phyloP scores from a whole-genome alignment of 2,329 filamentous ascomycete species.

The Ophiostoma sp. region DNA sequence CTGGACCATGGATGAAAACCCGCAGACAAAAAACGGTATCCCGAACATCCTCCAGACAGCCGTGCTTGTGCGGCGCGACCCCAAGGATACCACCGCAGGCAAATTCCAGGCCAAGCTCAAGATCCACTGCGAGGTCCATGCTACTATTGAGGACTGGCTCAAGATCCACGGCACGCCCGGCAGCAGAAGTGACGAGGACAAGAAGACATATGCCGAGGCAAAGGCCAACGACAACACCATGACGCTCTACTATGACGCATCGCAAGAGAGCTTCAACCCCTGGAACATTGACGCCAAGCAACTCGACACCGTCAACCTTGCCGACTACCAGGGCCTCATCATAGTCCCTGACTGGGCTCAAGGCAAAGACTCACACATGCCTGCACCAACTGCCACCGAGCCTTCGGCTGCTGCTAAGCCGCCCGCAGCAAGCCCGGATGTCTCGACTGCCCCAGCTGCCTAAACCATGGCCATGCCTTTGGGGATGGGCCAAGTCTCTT shows the following conservation, averaged over 20 bases:
- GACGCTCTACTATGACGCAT: conserved; percentile 5
- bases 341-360: background rate
- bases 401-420: background rate
- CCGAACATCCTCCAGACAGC: conserved; percentile 16
- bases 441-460: background rate
- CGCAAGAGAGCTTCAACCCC: conserved; percentile 7
- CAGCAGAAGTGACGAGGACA: background rate
- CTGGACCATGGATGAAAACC: conserved; percentile 7
- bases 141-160: conserved; percentile 1
- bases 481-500: too few relatives aligned
- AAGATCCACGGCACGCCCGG: background rate
- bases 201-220: background rate
- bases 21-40: conserved; percentile 12
- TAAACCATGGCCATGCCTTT: background rate
- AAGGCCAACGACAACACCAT: background rate
- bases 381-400: background rate
- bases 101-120: conserved; percentile 15
- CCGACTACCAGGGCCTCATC: background rate
- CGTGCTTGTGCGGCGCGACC: conserved; percentile 16
- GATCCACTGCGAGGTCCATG: conserved; percentile 15
- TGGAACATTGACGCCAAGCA: conserved; percentile 8
- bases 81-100: background rate
- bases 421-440: background rate
- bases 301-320: background rate
- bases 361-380: background rate